Conservation (phyloP, 495 filamentous ascomycete genomes). For the Penicillium soppii region DNA sequence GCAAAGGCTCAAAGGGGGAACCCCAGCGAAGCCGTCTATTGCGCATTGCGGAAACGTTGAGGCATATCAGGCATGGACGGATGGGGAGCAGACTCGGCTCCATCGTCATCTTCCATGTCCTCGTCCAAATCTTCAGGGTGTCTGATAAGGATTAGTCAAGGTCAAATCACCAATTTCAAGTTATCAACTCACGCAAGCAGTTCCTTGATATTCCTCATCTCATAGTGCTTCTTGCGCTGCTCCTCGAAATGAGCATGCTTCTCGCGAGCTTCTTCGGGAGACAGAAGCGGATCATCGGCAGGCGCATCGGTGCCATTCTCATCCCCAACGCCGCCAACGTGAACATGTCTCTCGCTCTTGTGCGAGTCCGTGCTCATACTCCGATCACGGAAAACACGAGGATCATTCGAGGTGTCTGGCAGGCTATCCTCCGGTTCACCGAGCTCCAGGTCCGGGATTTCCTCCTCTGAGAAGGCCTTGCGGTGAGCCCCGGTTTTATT, state of each 20-base stretch:
- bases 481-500: constrained; percentile 32
- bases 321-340: constrained; percentile 66
- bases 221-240: constrained; percentile 92
- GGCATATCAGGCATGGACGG: constrained; percentile 38
- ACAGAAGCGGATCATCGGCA: constrained; percentile 55
- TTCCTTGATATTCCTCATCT: constrained; percentile 94
- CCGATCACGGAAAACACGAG: constrained; percentile 48
- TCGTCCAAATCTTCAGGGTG: constrained; percentile 50
- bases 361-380: constrained; percentile 49
- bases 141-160: constrained; percentile 26
- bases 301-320: constrained; percentile 54
- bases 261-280: constrained; percentile 75
- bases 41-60: constrained; percentile 22
- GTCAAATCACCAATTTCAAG: constrained; percentile 10
- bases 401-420: constrained; percentile 26
- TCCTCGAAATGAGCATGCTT: constrained; percentile 91
- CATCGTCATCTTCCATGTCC: constrained; percentile 53
- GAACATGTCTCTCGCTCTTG: constrained; percentile 67
- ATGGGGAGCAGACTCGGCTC: constrained; percentile 28
- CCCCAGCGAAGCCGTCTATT: constrained; percentile 4
- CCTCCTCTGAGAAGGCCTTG: constrained; percentile 56
- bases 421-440: constrained; percentile 83
- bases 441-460: constrained; percentile 88
- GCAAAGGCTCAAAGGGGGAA: background rate
- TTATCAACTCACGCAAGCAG: constrained; percentile 67